A percentile compares a stretch with the other conserved stretches of the same genome.
phyloP scores from a whole-genome alignment of 139 green algal species.

The Monoraphidium neglectum region DNA sequence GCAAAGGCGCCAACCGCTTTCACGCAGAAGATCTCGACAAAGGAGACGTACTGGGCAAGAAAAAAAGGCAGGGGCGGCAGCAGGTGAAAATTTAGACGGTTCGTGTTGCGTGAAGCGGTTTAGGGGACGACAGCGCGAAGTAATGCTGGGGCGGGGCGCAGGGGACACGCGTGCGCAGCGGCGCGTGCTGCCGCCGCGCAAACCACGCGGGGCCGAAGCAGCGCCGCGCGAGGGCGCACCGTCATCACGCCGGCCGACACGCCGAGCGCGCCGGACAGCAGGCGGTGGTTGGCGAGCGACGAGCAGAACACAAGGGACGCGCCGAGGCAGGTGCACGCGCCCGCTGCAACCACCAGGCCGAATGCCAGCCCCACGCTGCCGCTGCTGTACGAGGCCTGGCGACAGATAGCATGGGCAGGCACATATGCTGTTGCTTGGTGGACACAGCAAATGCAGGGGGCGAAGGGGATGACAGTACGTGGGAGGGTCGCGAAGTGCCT shows the following conservation, averaged over 20 bases:
- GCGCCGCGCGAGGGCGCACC: background rate
- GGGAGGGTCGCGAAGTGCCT: too few species aligned
- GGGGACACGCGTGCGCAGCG: background rate
- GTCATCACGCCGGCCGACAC: conserved; percentile 73
- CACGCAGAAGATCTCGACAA: conserved; percentile 65
- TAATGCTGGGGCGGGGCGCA: background rate
- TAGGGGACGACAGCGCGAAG: background rate
- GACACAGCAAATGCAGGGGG: too few species aligned
- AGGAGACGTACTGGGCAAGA: conserved; percentile 53
- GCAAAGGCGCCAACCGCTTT: conserved; percentile 57
- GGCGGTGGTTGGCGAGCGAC: conserved; percentile 44
- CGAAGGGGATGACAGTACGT: too few species aligned
- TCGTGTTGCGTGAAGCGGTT: background rate
- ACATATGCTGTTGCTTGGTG: too few species aligned
- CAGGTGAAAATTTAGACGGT: background rate
- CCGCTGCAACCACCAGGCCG: conserved; percentile 60
- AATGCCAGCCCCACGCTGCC: conserved; percentile 61
- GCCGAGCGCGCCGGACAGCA: conserved; percentile 58
- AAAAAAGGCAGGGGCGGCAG: background rate
- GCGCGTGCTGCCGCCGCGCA: background rate
- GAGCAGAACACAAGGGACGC: conserved; percentile 57
- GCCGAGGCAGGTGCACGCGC: conserved; percentile 57
- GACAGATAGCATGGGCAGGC: too few species aligned
- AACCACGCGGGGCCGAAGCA: background rate
- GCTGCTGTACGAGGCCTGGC: too few species aligned